Conservation (phyloP, 305 asterid genomes). For the Salvia sclarea region DNA sequence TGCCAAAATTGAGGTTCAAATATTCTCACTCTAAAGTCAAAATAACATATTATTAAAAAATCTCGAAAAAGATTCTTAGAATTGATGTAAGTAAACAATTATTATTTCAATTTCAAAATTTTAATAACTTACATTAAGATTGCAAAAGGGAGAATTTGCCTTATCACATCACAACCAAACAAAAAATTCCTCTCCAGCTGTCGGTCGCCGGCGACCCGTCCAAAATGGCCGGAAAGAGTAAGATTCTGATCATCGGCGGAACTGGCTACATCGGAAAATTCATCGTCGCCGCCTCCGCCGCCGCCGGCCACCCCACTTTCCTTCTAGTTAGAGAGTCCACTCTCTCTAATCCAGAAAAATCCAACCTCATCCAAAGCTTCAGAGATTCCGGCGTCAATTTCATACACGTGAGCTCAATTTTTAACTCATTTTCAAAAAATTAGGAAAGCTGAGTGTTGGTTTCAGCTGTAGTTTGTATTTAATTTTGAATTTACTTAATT, state of each 20-base stretch:
- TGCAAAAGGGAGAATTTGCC: neutral
- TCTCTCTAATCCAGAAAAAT: slow-evolving; percentile 43
- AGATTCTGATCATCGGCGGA: slow-evolving; percentile 52
- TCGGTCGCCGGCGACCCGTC: slow-evolving; percentile 9
- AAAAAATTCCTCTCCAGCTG: neutral
- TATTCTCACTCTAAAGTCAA: no score
- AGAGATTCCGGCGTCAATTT: slow-evolving; percentile 44
- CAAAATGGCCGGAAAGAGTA: slow-evolving; percentile 45
- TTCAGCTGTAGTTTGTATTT: neutral
- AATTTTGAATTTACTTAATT: neutral
- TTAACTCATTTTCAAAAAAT: no score
- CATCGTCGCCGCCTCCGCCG: slow-evolving; percentile 46
- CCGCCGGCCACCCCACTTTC: slow-evolving; percentile 48
- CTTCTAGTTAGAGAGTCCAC: slow-evolving; percentile 44
- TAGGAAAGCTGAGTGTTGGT: no score
- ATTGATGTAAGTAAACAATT: no score
- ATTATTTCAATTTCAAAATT: no score
- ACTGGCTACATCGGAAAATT: slow-evolving; percentile 55
- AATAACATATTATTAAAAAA: no score
- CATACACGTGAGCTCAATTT: slow-evolving; percentile 34
- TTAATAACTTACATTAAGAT: no score
- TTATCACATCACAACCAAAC: slow-evolving; percentile 4
- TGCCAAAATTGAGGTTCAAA: neutral
- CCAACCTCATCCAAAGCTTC: slow-evolving; percentile 44
- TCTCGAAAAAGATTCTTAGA: no score